Percentiles rank a stretch among this genome's conserved stretches.
Evolutionary conservation across 352 stramenopile species (phyloP).

Genomic region (Phytopythium aichiense): DNA sequence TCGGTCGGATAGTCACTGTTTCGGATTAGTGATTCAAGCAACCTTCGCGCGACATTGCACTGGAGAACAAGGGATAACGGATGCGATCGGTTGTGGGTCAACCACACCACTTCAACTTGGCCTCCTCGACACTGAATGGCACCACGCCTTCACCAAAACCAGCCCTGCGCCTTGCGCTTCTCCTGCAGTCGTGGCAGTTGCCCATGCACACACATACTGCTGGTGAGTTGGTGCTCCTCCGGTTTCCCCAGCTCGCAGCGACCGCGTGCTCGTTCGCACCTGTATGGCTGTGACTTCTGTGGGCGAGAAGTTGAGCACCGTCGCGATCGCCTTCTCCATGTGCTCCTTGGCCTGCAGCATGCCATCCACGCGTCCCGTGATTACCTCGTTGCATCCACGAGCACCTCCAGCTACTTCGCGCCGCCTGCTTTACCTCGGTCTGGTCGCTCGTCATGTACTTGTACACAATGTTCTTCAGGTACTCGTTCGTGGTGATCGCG

Average conservation of each 20-base stretch:
- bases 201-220: neutral
- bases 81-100: neutral
- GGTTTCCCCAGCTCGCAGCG: neutral
- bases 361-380: slow-evolving; percentile 5
- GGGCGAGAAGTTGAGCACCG: slow-evolving; percentile 81
- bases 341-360: slow-evolving; percentile 62
- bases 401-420: neutral
- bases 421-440: slow-evolving; percentile 39
- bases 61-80: neutral
- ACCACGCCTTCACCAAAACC: slow-evolving; percentile 49
- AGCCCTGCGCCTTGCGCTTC: slow-evolving; percentile 57
- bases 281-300: slow-evolving; percentile 58
- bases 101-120: neutral
- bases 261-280: slow-evolving; percentile 13
- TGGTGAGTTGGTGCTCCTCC: neutral
- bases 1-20: neutral
- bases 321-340: slow-evolving; percentile 88
- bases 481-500: slow-evolving; percentile 82
- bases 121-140: neutral
- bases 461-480: slow-evolving; percentile 90
- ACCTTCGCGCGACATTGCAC: neutral
- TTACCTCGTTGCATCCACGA: neutral
- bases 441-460: slow-evolving; percentile 90
- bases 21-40: neutral
- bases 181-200: slow-evolving; percentile 17